These are phyloP conservation scores for Chloropicon primus DNA, from an alignment of 139 green algal species.

Conservation along the genomic window DNA sequence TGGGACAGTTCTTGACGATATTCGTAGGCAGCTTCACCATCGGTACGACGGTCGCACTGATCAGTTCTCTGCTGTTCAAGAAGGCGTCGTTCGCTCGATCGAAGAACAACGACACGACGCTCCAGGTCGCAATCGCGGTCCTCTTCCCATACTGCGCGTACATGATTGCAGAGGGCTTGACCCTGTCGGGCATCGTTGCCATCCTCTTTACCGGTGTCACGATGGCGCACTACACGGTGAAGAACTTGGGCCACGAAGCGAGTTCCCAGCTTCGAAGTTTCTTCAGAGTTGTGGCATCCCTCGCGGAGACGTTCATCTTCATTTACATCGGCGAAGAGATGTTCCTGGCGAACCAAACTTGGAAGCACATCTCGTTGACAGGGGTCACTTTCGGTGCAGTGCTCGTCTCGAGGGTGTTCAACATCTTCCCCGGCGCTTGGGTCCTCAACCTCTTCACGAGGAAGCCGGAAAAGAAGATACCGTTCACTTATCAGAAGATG, in stretches of 20 bases:
- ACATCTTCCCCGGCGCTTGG: constrained; percentile 16
- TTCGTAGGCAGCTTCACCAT: constrained; percentile 9
- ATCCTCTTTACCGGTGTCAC: constrained; percentile 65
- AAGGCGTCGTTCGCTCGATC: neutral
- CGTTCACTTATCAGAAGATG: constrained; percentile 3
- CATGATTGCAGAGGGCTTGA: constrained; percentile 30
- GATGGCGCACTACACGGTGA: constrained; percentile 59
- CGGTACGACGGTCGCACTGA: constrained; percentile 28
- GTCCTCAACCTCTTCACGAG: constrained; percentile 13
- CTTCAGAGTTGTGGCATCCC: constrained; percentile 33
- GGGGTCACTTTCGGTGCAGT: constrained; percentile 1
- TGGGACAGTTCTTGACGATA: constrained; percentile 35
- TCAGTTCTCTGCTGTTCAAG: constrained; percentile 2
- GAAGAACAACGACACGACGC: neutral
- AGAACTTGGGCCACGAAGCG: constrained; percentile 40
- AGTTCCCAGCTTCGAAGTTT: constrained; percentile 25
- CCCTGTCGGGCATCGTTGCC: constrained; percentile 53
- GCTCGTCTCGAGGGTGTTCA: constrained; percentile 2
- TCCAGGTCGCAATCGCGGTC: constrained; percentile 16
- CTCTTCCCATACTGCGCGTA: constrained; percentile 29
- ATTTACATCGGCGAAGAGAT: constrained; percentile 43
- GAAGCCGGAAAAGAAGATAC: neutral
- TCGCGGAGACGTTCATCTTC: constrained; percentile 71
- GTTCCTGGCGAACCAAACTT: constrained; percentile 1
- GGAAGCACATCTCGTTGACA: neutral